Conservation (phyloP, 2,329 filamentous ascomycete species). For the Pyricularia grisea region DNA sequence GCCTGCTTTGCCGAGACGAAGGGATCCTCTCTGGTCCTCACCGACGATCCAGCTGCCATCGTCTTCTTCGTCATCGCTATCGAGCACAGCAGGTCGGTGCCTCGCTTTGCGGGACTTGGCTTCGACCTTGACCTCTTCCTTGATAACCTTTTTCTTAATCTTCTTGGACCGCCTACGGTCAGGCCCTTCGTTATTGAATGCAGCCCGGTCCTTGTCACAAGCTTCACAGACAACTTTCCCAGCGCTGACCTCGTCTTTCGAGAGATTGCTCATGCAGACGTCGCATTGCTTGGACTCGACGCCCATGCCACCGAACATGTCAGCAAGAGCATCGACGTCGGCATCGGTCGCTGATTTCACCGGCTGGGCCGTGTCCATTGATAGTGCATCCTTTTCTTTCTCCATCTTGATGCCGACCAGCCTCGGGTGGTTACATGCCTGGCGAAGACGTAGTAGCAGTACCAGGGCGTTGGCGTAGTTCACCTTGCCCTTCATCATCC, state of each 20-base stretch:
- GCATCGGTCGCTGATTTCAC: slow-evolving; percentile 37
- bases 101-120: slow-evolving; percentile 26
- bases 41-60: slow-evolving; percentile 73
- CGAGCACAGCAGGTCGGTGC: slow-evolving; percentile 48
- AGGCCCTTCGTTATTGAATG: slow-evolving; percentile 40
- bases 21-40: slow-evolving; percentile 49
- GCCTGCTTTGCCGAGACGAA: slow-evolving; percentile 67
- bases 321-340: slow-evolving; percentile 74
- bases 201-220: slow-evolving; percentile 66
- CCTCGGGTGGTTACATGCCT: slow-evolving; percentile 91
- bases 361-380: slow-evolving; percentile 43
- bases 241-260: slow-evolving; percentile 35
- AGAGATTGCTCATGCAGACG: slow-evolving; percentile 66
- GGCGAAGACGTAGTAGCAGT: slow-evolving; percentile 77
- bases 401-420: slow-evolving; percentile 77
- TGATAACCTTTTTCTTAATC: slow-evolving; percentile 22
- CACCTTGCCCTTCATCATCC: slow-evolving; percentile 71
- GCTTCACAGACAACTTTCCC: slow-evolving; percentile 54
- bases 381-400: slow-evolving; percentile 78
- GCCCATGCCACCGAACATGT: slow-evolving; percentile 76
- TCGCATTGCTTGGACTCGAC: slow-evolving; percentile 73
- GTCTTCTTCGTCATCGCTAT: slow-evolving; percentile 55
- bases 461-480: slow-evolving; percentile 94
- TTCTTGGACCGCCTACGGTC: slow-evolving; percentile 27
- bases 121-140: slow-evolving; percentile 23